A percentile compares a stretch with the other conserved stretches of the same genome.
These are phyloP conservation scores for Fusarium nematophilum DNA, from an alignment of 2,329 filamentous ascomycete species.

Conservation along the genomic window DNA sequence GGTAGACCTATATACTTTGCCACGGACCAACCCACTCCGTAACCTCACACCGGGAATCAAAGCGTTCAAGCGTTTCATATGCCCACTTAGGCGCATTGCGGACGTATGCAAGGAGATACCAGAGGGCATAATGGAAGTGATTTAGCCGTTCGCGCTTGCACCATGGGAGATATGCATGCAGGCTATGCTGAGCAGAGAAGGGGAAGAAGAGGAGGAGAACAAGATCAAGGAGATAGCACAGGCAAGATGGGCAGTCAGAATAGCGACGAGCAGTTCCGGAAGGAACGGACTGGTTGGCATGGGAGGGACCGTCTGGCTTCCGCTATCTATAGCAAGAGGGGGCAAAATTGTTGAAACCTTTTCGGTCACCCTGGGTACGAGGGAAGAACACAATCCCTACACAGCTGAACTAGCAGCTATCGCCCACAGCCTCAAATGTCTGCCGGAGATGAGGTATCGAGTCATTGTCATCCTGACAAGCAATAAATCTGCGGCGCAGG, in stretches of 20 bases:
- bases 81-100: not conserved
- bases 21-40: slow-evolving; percentile 12
- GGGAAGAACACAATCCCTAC: slow-evolving; percentile 27
- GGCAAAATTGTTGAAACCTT: slow-evolving; percentile 17
- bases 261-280: too few species aligned
- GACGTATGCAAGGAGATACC: not conserved
- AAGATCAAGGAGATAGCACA: too few species aligned
- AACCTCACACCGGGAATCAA: slow-evolving; percentile 10
- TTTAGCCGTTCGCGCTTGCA: not conserved
- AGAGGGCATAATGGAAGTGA: not conserved
- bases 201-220: too few species aligned
- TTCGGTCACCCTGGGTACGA: slow-evolving; percentile 26
- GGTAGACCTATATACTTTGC: slow-evolving; percentile 12
- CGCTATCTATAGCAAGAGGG: not conserved
- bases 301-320: not conserved
- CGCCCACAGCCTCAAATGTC: slow-evolving; percentile 15
- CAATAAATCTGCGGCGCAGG: slow-evolving; percentile 27
- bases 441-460: slow-evolving; percentile 8
- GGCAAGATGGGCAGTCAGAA: too few species aligned
- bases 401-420: slow-evolving; percentile 25
- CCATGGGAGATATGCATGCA: not conserved
- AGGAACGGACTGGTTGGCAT: too few species aligned
- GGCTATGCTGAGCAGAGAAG: too few species aligned
- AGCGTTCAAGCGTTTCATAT: slow-evolving; percentile 8
- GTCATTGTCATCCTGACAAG: slow-evolving; percentile 18